phyloP scores from a whole-genome alignment of 2,329 filamentous ascomycete genomes.

The Botrytis byssoidea region DNA sequence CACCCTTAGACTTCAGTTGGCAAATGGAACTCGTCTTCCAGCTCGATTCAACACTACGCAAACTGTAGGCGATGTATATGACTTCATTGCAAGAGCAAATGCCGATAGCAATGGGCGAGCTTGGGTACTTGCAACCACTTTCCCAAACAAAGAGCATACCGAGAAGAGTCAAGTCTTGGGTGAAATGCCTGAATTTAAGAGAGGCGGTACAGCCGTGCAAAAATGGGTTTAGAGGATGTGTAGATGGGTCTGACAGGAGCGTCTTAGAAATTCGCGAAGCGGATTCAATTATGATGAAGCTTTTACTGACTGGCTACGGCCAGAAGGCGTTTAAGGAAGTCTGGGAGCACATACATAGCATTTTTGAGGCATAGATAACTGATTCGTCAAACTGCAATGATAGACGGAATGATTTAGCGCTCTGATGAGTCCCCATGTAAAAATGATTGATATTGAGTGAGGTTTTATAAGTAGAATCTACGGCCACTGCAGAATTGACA shows the following conservation, averaged over 20 bases:
- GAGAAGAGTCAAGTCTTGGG: slow-evolving; percentile 61
- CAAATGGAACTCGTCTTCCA: slow-evolving; percentile 73
- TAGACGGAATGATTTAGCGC: background rate
- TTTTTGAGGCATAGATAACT: slow-evolving; percentile 8
- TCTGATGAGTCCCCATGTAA: background rate
- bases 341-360: background rate
- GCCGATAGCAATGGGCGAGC: slow-evolving; percentile 54
- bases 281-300: background rate
- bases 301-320: background rate
- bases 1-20: slow-evolving; percentile 73
- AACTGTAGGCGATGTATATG: slow-evolving; percentile 75
- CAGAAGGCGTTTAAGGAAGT: slow-evolving; percentile 14
- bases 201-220: slow-evolving; percentile 62
- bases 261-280: background rate
- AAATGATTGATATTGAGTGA: background rate
- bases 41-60: slow-evolving; percentile 79
- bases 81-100: slow-evolving; percentile 67
- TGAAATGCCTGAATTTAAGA: slow-evolving; percentile 64
- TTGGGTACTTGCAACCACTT: slow-evolving; percentile 78
- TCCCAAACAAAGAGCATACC: slow-evolving; percentile 76
- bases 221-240: slow-evolving; percentile 44
- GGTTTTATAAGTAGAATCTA: background rate
- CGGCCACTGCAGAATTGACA: background rate
- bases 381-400: background rate
- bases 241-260: background rate